Conservation (phyloP, 1,139 yeast species). For the Debaryomyces sp. region DNA sequence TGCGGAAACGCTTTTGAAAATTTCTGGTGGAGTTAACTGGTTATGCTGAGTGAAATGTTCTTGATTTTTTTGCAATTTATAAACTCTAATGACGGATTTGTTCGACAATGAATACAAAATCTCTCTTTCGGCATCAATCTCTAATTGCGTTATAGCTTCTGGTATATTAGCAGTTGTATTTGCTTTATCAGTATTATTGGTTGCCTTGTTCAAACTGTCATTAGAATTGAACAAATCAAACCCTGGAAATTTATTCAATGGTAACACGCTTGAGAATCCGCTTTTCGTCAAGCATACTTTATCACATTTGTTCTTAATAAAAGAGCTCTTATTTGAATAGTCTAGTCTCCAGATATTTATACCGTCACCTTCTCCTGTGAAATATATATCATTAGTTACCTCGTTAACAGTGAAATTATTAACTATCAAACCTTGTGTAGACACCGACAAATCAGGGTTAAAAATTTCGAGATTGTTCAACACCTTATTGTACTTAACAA, state of each 20-base stretch:
- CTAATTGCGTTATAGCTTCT: constrained; percentile 66
- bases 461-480: constrained; percentile 66
- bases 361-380: constrained; percentile 78
- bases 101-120: constrained; percentile 83
- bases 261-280: constrained; percentile 61
- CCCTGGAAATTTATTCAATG: constrained; percentile 51
- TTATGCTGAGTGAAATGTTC: constrained; percentile 42
- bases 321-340: constrained; percentile 83
- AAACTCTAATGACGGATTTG: constrained; percentile 79
- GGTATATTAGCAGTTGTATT: constrained; percentile 29
- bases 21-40: constrained; percentile 47
- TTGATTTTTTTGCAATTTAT: constrained; percentile 51
- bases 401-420: constrained; percentile 62
- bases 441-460: constrained; percentile 81
- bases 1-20: constrained; percentile 61
- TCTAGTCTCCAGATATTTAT: constrained; percentile 84
- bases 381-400: constrained; percentile 76
- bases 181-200: constrained; percentile 12
- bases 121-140: constrained; percentile 75
- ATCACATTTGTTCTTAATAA: constrained; percentile 84
- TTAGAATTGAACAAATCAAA: constrained; percentile 34
- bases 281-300: constrained; percentile 79
- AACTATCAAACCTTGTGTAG: constrained; percentile 77
- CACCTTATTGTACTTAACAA: constrained; percentile 58
- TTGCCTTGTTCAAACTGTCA: constrained; percentile 14